Evolutionary conservation across 2,329 filamentous ascomycete species (phyloP).

Genomic region (Arthrinium puccinioides): DNA sequence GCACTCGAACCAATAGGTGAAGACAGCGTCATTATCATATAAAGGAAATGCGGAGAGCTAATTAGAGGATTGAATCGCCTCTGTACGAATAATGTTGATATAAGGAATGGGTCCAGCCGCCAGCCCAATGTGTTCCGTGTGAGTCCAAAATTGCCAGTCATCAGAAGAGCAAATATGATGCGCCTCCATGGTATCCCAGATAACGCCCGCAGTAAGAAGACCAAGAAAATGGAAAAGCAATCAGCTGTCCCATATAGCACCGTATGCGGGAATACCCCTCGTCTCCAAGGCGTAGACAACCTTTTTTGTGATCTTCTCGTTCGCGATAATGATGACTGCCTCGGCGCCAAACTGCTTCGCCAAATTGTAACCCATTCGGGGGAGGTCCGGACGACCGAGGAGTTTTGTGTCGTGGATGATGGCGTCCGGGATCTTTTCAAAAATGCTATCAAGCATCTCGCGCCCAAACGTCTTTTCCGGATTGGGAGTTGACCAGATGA

Average conservation of each 20-base stretch:
- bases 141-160: no score
- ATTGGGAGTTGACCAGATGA: conserved; percentile 61
- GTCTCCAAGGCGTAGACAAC: conserved; percentile 63
- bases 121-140: no score
- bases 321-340: conserved; percentile 68
- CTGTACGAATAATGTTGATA: no score
- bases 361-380: conserved; percentile 42
- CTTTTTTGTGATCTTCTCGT: conserved; percentile 58
- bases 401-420: conserved; percentile 60
- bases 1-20: no score
- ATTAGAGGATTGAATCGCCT: no score
- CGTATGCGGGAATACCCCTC: conserved; percentile 59
- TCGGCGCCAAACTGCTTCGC: conserved; percentile 51
- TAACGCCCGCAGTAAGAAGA: no score
- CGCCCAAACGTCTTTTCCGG: conserved; percentile 57
- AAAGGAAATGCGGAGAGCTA: no score
- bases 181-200: no score
- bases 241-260: conserved; percentile 66
- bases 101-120: no score
- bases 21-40: no score
- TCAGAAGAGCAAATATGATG: no score
- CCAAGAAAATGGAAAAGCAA: no score
- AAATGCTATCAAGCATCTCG: conserved; percentile 48
- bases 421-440: conserved; percentile 50
- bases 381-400: conserved; percentile 52